Base-by-base conservation (phyloP, 2,329 filamentous ascomycete species). In the Phoma sp. region DNA sequence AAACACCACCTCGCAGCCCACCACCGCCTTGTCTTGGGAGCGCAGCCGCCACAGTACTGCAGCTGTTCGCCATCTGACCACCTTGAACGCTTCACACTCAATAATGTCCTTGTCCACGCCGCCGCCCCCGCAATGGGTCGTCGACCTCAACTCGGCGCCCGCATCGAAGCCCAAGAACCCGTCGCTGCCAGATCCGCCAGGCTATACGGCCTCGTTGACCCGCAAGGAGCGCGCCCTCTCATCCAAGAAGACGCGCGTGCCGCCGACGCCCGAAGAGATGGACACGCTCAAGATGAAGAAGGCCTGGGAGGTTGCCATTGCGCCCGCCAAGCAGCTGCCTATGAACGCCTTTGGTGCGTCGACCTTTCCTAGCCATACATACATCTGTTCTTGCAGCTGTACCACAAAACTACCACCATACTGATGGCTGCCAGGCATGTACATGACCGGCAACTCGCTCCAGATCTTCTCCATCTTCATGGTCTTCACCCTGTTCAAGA, bases 381-480 rank as follows among this genome's bases (percentile, higher is more conserved):
- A 18, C 18, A 18, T 18, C 18, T 18, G 18, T 2, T 18, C 18
- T 18, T 18, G 18, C 2, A 18, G 18, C 18, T 18, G 18, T 18
- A 18, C 18, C 18, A 18, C 18, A 1, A 18, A 18, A 18, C 18
- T 18, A 18, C 18, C 18, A 18, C 18, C 29, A 60, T 41, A 24
- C 50, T 54, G 13, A 49, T 27, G 1, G 2, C 25, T 6, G 11
- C 6, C 25, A 77, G 74, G 75, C 88, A 98, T 98, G 92, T 99
- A 99, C 83, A 99, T 99, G 95, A 96, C 93, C 29, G 95, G 95
- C 69, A 99, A 98, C 79, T 92, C 91, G 58, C 85, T 99, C 41
- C 95, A 99, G 75, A 98, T 99, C 64, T 99, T 99, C 81, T 96
- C 90, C 77, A 98, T 99, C 78, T 98, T 98, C 91, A 99, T 98